Base-by-base conservation (phyloP, 2,329 filamentous ascomycete species). In the Aspergillus sp. region DNA sequence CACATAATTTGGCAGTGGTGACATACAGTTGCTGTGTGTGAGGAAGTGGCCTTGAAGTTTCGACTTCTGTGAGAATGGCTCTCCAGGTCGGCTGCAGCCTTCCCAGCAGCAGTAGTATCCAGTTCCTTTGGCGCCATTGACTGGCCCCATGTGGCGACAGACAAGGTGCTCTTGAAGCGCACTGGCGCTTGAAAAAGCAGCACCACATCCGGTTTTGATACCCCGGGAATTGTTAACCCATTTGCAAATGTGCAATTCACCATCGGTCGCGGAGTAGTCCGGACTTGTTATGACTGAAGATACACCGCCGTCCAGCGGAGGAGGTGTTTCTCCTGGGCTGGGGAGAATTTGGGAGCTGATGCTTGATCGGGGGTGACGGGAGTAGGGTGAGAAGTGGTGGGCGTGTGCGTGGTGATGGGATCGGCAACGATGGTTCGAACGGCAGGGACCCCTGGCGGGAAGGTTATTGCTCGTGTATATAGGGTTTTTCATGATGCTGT, bases 81-180 rank as follows among this genome's bases (percentile, higher is more conserved):
- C 75, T 54, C 76, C 63, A 1, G 75, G 75, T 1, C 75, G 73
- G 56, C 74, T 71, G 17, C 75, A 78, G 6, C 74, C 74, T 57
- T 75, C 69, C 75, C 75, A 78, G 54, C 74, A 71, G 54, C 75
- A 78, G 50, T 78, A 78, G 62, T 77, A 77, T 2, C 75, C 75
- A n/a, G 69, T 70, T 0, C 75, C 75, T 61, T 72, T 74, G 15
- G 65, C 65, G 4, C 75, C 75, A 31, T 73, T 66, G 21, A 76
- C 64, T 2, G 73, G 73, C 8, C 66, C 67, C 64, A 76, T 74
- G 56, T 78, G 75, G 14, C 57, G 64, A 3, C 70, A 58, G 17
- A 75, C 58, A 37, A 78, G 68, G 57, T 78, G 75, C 12, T 77
- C 72, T 52, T 78, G 75, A 15, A 78, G 70, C 44, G 70, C 66